Evolutionary conservation across 2,329 filamentous ascomycete species (phyloP), one percentile per base, ranked within the genome.

Genomic region (Penicillium glabrum): DNA sequence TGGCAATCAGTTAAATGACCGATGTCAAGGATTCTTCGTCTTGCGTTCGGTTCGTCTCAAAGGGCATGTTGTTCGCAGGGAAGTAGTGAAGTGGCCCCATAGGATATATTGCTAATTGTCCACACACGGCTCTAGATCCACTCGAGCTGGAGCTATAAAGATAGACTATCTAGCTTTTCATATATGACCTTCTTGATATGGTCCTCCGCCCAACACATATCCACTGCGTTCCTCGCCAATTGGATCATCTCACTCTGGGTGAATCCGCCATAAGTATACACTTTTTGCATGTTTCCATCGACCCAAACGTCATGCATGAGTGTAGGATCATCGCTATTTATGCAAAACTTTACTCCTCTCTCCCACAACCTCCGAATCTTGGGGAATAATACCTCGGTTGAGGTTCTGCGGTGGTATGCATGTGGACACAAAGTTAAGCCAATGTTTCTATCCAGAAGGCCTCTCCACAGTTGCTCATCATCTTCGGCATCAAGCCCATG

Each of bases 221-320:
- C 75, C 7, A 82, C 68, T 0, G 75, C 76, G 63, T 82, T 75
- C 19, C 61, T 72, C 0, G 69, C 72, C 49, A 83, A 61, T 26
- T 64, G 60, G 0, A 78, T 68, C 70, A 83, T 79, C 1, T 82
- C 79, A 1, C 19, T 39, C 52, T 78, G 72, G 1, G 60, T 71
- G 21, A 83, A 71, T 0, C 55, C 57, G 54, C 79, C 79, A 47
- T 77, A 75, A 4, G 67, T 71, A 51, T 76, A 75, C 7, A 73
- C 70, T 62, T 81, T 73, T 49, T 77, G 69, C 71, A 82, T 67
- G 51, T 80, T 81, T 11, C 79, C 76, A 56, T 77, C 68, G 26
- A 82, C 68, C 80, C 79, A 83, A 35, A 79, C 76, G 56, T 82
- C 73, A 56, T 81, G 77, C 70, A 82, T 78, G 51, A 80, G 80